These are phyloP conservation scores for Adansonia digitata DNA, from an alignment of 345 rosid species.

Conservation along the genomic window DNA sequence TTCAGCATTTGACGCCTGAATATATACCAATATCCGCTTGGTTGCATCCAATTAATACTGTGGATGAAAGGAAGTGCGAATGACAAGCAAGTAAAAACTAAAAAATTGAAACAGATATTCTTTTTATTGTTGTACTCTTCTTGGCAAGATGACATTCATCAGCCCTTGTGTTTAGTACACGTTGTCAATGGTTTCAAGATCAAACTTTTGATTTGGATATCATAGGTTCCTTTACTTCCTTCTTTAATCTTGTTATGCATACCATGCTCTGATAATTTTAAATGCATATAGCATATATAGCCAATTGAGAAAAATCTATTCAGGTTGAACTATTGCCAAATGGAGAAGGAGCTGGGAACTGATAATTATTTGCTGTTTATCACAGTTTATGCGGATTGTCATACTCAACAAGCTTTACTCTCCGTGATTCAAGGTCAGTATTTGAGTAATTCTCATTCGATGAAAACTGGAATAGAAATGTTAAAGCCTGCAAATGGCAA, in stretches of 20 bases:
- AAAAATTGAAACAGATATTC: no score
- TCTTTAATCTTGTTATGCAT: not conserved
- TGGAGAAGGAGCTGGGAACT: conserved; percentile 8
- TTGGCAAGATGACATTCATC: no score
- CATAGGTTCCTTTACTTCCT: not conserved
- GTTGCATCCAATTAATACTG: no score
- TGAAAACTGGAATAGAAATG: conserved; percentile 27
- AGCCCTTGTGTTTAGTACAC: not conserved
- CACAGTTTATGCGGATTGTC: conserved; percentile 13
- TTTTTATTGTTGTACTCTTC: no score
- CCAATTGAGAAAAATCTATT: not conserved
- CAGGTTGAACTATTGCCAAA: not conserved
- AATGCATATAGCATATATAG: conserved; percentile 1
- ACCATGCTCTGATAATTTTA: not conserved
- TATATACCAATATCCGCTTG: no score
- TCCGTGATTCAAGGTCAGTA: not conserved
- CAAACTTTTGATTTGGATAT: not conserved
- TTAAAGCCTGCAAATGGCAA: conserved; percentile 22
- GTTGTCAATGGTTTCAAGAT: not conserved
- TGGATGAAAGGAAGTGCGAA: no score
- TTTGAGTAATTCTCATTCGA: conserved; percentile 25
- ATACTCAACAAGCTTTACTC: not conserved
- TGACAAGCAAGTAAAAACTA: no score
- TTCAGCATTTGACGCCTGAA: not conserved
- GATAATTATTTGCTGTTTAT: conserved; percentile 4